These are phyloP conservation scores for Candida insectalens DNA, from an alignment of 805 yeast species.

Conservation along the genomic window DNA sequence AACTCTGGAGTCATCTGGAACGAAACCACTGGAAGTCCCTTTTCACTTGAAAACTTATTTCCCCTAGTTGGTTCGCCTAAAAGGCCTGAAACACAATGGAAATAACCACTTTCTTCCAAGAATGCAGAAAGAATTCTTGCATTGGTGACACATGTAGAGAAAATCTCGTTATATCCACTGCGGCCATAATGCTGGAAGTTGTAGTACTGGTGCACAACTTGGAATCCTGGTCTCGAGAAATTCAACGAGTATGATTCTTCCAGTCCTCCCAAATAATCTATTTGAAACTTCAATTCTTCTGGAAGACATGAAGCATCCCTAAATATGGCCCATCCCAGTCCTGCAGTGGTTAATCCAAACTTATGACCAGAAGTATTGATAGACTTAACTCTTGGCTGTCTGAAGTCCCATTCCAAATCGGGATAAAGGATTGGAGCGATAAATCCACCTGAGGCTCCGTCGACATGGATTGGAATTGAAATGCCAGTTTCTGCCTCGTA, in stretches of 20 bases:
- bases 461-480: slow-evolving; percentile 79
- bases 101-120: slow-evolving; percentile 56
- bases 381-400: slow-evolving; percentile 64
- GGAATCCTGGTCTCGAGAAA: slow-evolving; percentile 90
- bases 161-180: slow-evolving; percentile 59
- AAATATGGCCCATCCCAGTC: slow-evolving; percentile 91
- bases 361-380: slow-evolving; percentile 92
- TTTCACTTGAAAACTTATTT: slow-evolving; percentile 13
- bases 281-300: slow-evolving; percentile 60
- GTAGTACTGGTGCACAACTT: slow-evolving; percentile 81
- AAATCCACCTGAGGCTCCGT: slow-evolving; percentile 88
- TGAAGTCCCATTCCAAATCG: slow-evolving; percentile 75
- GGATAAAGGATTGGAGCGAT: slow-evolving; percentile 81
- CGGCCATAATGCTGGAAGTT: slow-evolving; percentile 64
- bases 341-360: slow-evolving; percentile 85
- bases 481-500: slow-evolving; percentile 57
- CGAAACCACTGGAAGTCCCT: slow-evolving; percentile 86
- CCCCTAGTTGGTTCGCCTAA: slow-evolving; percentile 19
- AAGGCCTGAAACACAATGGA: slow-evolving; percentile 66
- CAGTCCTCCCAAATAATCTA: slow-evolving; percentile 78
- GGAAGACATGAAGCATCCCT: slow-evolving; percentile 57
- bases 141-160: slow-evolving; percentile 53
- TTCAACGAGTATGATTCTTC: slow-evolving; percentile 83
- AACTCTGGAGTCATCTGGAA: slow-evolving; percentile 62
- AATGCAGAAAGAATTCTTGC: slow-evolving; percentile 60